Evolutionary conservation across 169 alveolate genomes (phyloP).

Genomic region (Plasmodium ovale): DNA sequence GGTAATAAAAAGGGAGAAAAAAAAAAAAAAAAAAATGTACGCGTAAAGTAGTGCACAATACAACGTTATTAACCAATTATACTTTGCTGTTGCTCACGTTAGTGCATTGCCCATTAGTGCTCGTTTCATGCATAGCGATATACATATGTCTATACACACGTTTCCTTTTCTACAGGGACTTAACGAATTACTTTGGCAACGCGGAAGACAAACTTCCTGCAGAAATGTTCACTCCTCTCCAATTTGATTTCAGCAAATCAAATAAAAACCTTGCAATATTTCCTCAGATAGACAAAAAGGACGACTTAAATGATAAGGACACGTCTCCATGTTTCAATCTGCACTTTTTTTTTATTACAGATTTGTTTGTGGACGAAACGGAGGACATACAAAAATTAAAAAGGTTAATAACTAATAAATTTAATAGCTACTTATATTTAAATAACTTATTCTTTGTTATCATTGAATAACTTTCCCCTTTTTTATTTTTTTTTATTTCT

Average conservation of each 20-base stretch:
- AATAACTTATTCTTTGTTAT: constrained; percentile 65
- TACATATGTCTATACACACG: background rate
- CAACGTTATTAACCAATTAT: background rate
- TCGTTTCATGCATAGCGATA: background rate
- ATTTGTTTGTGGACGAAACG: constrained; percentile 51
- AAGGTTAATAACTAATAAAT: constrained; percentile 39
- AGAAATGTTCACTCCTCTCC: constrained; percentile 39
- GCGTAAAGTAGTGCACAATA: too few species aligned
- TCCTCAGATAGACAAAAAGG: background rate
- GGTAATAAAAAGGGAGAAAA: constrained; percentile 22
- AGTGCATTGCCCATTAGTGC: background rate
- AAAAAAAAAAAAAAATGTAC: too few species aligned
- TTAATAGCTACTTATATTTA: constrained; percentile 10
- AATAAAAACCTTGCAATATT: background rate
- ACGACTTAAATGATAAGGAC: background rate
- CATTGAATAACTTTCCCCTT: background rate
- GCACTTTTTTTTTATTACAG: constrained; percentile 52
- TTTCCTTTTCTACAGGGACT: constrained; percentile 30
- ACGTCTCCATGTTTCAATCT: background rate
- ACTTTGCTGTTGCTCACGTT: background rate
- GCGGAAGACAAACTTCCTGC: constrained; percentile 25
- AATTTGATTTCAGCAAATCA: constrained; percentile 32
- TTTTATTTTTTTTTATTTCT: background rate
- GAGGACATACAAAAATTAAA: constrained; percentile 14
- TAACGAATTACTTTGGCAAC: constrained; percentile 41